A percentile compares a stretch with the other conserved stretches of the same genome.
Conservation (phyloP, 352 stramenopile genomes). For the Phytopythium sindhum region DNA sequence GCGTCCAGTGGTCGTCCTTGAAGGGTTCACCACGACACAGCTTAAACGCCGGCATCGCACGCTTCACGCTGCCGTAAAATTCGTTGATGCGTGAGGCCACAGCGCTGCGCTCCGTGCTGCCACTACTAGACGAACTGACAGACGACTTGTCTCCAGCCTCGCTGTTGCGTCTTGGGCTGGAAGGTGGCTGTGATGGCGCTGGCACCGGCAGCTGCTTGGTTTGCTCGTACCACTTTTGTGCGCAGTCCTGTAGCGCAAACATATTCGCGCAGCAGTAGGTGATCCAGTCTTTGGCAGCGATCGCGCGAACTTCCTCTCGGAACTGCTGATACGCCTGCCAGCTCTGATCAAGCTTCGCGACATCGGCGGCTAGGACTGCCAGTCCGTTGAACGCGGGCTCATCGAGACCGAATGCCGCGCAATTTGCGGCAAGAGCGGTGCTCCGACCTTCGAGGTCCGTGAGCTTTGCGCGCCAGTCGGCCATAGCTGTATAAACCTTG, state of each 20-base stretch:
- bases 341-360: slow-evolving; percentile 58
- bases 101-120: slow-evolving; percentile 41
- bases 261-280: slow-evolving; percentile 89
- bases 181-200: neutral
- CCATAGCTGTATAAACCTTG: slow-evolving; percentile 81
- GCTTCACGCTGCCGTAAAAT: slow-evolving; percentile 82
- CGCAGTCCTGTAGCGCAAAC: slow-evolving; percentile 91
- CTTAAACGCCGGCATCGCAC: slow-evolving; percentile 91
- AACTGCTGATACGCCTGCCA: slow-evolving; percentile 91
- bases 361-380: slow-evolving; percentile 65
- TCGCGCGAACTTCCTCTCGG: slow-evolving; percentile 56
- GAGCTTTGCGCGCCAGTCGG: slow-evolving; percentile 86
- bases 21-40: slow-evolving; percentile 93
- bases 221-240: slow-evolving; percentile 85
- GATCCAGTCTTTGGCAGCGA: slow-evolving; percentile 91
- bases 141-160: neutral
- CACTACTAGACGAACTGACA: neutral
- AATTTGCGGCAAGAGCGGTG: slow-evolving; percentile 73
- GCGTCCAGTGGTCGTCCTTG: slow-evolving; percentile 96
- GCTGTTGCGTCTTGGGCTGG: slow-evolving; percentile 4
- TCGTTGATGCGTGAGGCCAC: slow-evolving; percentile 79
- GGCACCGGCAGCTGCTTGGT: slow-evolving; percentile 50
- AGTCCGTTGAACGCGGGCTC: slow-evolving; percentile 84
- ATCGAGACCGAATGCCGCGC: slow-evolving; percentile 84
- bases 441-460: slow-evolving; percentile 55